Conservation (phyloP, 2,329 filamentous ascomycete genomes). For the Niveomyces coronatus region DNA sequence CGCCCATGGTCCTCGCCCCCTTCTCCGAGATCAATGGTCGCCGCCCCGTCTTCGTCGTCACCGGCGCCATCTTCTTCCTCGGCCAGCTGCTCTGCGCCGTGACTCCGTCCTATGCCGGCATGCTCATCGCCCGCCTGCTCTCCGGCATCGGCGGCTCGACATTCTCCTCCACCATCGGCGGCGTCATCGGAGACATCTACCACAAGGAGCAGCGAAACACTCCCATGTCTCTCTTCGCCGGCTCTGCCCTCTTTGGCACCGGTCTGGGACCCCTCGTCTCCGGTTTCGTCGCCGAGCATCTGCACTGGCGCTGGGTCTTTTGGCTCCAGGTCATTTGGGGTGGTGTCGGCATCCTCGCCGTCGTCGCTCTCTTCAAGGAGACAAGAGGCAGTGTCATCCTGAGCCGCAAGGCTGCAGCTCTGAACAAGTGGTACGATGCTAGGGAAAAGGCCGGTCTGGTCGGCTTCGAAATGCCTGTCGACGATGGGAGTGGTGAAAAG, state of each 20-base stretch:
- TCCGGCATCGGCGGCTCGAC: constrained; percentile 63
- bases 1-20: constrained; percentile 81
- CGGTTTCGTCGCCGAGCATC: constrained; percentile 49
- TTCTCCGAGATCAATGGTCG: constrained; percentile 83
- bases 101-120: constrained; percentile 57
- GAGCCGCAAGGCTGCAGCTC: constrained; percentile 56
- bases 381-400: constrained; percentile 74
- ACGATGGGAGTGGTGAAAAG: too few species aligned
- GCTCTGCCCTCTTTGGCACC: constrained; percentile 65
- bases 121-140: constrained; percentile 67
- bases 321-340: constrained; percentile 68
- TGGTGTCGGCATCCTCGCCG: constrained; percentile 47
- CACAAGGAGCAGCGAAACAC: constrained; percentile 69
- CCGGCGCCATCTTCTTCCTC: constrained; percentile 60
- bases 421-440: constrained; percentile 73
- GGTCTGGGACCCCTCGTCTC: constrained; percentile 66
- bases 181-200: constrained; percentile 80
- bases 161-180: constrained; percentile 83
- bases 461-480: too few species aligned
- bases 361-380: constrained; percentile 65
- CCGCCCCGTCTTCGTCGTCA: constrained; percentile 67
- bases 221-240: constrained; percentile 84
- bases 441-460: constrained; percentile 53
- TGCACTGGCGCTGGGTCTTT: constrained; percentile 74
- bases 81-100: constrained; percentile 66